Percentiles rank a stretch among this genome's conserved stretches.
These are phyloP conservation scores for Tricholoma furcatifolium DNA, from an alignment of 768 basidiomycete genomes.

Conservation along the genomic window DNA sequence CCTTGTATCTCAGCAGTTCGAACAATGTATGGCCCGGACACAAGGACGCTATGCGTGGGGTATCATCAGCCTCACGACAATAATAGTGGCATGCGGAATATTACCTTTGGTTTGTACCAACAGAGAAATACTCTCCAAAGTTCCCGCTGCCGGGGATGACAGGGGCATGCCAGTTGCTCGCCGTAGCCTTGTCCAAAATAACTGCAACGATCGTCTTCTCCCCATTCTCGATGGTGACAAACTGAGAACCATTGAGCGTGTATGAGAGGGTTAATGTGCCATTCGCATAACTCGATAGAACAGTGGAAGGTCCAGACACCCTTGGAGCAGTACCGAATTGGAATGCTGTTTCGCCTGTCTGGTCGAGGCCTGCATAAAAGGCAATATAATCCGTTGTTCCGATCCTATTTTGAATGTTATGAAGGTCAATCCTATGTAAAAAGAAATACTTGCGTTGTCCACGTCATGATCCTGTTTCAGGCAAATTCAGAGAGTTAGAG, in stretches of 20 bases:
- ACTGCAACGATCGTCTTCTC: slow-evolving; percentile 28
- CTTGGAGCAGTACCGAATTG: slow-evolving; percentile 28
- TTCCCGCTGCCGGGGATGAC: slow-evolving; percentile 32
- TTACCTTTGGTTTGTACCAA: slow-evolving; percentile 44
- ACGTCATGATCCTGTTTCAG: slow-evolving; percentile 49
- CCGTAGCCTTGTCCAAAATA: slow-evolving; percentile 46
- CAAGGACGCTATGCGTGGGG: slow-evolving; percentile 33
- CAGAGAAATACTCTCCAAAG: slow-evolving; percentile 43
- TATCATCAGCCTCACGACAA: background rate
- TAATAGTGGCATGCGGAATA: too few species aligned
- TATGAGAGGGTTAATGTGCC: slow-evolving; percentile 41
- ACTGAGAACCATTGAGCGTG: slow-evolving; percentile 30
- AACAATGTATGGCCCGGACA: slow-evolving; percentile 55
- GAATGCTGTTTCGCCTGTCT: slow-evolving; percentile 45
- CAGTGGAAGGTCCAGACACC: slow-evolving; percentile 27
- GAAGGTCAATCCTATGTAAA: background rate
- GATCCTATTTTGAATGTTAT: slow-evolving; percentile 28
- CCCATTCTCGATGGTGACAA: slow-evolving; percentile 31
- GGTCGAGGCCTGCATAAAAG: slow-evolving; percentile 39
- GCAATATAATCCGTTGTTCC: slow-evolving; percentile 41
- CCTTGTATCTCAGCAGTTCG: slow-evolving; percentile 43
- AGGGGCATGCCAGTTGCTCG: slow-evolving; percentile 50
- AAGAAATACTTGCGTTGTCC: slow-evolving; percentile 43
- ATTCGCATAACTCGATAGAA: slow-evolving; percentile 31
- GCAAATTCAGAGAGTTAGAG: background rate